Evolutionary conservation across 106 monocot genomes (phyloP).

Genomic region (Platanthera zijinensis): DNA sequence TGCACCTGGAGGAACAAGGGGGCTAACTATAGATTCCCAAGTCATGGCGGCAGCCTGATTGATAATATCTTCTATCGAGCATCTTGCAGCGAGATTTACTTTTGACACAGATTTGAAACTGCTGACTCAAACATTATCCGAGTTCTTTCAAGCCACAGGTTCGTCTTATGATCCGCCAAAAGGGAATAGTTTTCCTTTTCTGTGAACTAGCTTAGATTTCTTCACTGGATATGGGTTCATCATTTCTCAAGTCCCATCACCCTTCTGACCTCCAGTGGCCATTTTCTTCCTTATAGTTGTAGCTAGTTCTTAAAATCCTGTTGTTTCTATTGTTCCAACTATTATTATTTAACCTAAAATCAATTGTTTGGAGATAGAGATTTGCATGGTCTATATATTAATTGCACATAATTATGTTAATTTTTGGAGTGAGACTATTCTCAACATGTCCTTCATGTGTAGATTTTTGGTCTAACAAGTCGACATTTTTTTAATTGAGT

Average conservation of each 20-base stretch:
- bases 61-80: neutral
- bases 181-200: neutral
- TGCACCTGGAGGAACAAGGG: conserved; percentile 68
- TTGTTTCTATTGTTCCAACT: too few species aligned
- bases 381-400: too few species aligned
- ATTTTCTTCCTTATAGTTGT: neutral
- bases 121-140: neutral
- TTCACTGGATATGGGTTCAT: neutral
- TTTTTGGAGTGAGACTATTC: too few species aligned
- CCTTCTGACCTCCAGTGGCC: neutral
- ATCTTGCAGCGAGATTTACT: neutral
- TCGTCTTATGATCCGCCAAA: neutral
- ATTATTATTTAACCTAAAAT: too few species aligned
- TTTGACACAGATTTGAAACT: neutral
- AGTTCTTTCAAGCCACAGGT: neutral
- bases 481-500: too few species aligned
- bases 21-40: conserved; percentile 18
- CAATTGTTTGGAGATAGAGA: too few species aligned
- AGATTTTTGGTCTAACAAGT: too few species aligned
- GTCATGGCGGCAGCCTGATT: neutral
- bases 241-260: neutral
- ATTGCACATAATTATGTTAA: too few species aligned
- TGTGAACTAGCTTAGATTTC: neutral
- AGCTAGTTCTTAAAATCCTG: too few species aligned
- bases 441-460: too few species aligned